A percentile compares a stretch with the other conserved stretches of the same genome.
Conservation (phyloP, 495 filamentous ascomycete species). For the Oidiodendron maius region DNA sequence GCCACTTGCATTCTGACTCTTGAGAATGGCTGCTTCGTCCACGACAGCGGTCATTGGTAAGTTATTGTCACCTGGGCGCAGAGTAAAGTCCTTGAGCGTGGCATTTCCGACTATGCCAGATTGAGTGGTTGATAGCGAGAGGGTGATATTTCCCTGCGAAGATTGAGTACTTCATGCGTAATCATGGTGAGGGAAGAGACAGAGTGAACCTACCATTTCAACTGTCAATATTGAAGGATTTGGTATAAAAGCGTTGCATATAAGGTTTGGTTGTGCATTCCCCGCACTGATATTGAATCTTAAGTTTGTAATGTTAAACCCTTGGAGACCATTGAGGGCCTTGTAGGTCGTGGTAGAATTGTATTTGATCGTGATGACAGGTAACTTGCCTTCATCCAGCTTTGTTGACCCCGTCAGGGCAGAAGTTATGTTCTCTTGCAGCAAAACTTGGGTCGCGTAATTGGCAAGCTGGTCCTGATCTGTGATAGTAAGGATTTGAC, state of each 20-base stretch:
- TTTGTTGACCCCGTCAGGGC: conserved; percentile 53
- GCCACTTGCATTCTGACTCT: conserved; percentile 4
- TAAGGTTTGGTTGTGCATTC: conserved; percentile 52
- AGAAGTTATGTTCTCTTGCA: conserved; percentile 49
- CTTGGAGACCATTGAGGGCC: conserved; percentile 41
- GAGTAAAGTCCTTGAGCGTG: conserved; percentile 28
- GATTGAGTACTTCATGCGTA: neutral
- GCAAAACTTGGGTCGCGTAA: conserved; percentile 47
- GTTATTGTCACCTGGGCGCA: conserved; percentile 36
- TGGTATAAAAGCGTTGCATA: conserved; percentile 58
- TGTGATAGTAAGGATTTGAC: conserved; percentile 37
- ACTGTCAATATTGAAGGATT: conserved; percentile 64
- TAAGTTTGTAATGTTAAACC: conserved; percentile 41
- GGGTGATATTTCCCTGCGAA: conserved; percentile 30
- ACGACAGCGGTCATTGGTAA: conserved; percentile 26
- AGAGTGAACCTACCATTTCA: conserved; percentile 45
- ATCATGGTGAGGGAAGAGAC: neutral
- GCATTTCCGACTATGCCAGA: conserved; percentile 22
- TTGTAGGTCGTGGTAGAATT: conserved; percentile 52
- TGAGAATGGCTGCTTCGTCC: conserved; percentile 9
- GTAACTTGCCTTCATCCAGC: conserved; percentile 45
- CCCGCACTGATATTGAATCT: conserved; percentile 37
- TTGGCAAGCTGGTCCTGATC: conserved; percentile 52
- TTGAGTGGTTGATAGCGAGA: conserved; percentile 27
- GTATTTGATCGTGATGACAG: conserved; percentile 43